Evolutionary conservation across 306 rosid species (phyloP), one percentile per base, ranked within the genome.

Genomic region (Cucurbita argyrosperma): DNA sequence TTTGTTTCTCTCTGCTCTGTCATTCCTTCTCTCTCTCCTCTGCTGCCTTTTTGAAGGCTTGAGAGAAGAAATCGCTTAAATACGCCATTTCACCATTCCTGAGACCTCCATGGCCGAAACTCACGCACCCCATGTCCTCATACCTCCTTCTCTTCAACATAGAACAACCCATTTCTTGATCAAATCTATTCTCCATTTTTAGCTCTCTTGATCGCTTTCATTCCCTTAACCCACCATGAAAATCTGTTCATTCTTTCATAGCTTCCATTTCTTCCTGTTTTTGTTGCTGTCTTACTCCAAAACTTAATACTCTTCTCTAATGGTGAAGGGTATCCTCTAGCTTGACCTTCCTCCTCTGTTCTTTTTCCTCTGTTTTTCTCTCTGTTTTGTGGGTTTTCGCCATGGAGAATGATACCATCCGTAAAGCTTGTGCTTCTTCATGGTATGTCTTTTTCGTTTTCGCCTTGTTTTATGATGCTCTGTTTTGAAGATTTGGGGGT

Each of bases 61-160:
- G 82, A 69, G 97, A 89, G 96, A 52, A 80, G 78, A 86, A 79
- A 61, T 87, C 88, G 96, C 88, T 78, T 71, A 39, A 15, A 18
- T 16, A 74, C 46, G 51, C 38, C 72, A 78, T 78, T 62, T 60
- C 54, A 71, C 78, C 87, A 84, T 72, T 16, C 86, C 70, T 40
- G 16, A 52, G 57, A 78, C 56, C 82, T 46, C 81, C 73, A 11
- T 68, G 3, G 56, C 15, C 18, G 58, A 50, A 64, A 49, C 72
- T 78, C 51, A 5, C 81, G 64, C 77, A 70, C 74, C 74, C 84
- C 84, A 52, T 40, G 37, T 65, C 54, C 54, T 47, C 74, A 82
- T 82, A 61, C 65, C 63, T 71, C 56, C 77, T 8, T 38, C 5
- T 53, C 57, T 39, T 58, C 63, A 58, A 23, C 63, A 23, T 26